Evolutionary conservation across 306 rosid genomes (phyloP).

Genomic region (Cotoneaster glaucophyllus): DNA sequence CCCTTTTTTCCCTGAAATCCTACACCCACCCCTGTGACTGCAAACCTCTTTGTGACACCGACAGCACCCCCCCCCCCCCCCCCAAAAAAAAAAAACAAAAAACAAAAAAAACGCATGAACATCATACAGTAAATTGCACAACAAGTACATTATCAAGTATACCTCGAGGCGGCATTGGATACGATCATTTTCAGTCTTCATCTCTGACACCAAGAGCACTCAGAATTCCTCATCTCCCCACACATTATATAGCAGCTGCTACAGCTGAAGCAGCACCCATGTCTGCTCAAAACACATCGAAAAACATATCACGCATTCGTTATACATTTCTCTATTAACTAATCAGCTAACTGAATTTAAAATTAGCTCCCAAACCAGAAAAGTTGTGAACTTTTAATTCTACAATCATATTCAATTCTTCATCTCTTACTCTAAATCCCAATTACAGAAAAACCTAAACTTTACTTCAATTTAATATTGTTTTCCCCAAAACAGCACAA

Average conservation of each 20-base stretch:
- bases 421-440: neutral
- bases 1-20: too few relatives aligned
- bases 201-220: conserved; percentile 73
- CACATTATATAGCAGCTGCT: conserved; percentile 78
- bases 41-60: too few relatives aligned
- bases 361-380: neutral
- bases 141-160: neutral
- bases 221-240: conserved; percentile 58
- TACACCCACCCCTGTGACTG: too few relatives aligned
- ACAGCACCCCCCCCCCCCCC: neutral
- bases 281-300: conserved; percentile 39
- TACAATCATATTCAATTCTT: neutral
- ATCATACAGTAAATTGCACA: neutral
- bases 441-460: too few relatives aligned
- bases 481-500: too few relatives aligned
- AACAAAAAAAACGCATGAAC: neutral
- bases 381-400: neutral
- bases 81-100: too few relatives aligned
- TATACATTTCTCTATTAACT: neutral
- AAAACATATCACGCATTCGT: conserved; percentile 5
- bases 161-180: conserved; percentile 53
- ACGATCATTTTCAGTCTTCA: conserved; percentile 83
- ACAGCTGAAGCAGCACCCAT: conserved; percentile 67
- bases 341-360: too few relatives aligned
- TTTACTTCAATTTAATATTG: too few relatives aligned